Base-by-base conservation (phyloP, 202 grass and related monocot genomes). In the Brachypodium distachyon region DNA sequence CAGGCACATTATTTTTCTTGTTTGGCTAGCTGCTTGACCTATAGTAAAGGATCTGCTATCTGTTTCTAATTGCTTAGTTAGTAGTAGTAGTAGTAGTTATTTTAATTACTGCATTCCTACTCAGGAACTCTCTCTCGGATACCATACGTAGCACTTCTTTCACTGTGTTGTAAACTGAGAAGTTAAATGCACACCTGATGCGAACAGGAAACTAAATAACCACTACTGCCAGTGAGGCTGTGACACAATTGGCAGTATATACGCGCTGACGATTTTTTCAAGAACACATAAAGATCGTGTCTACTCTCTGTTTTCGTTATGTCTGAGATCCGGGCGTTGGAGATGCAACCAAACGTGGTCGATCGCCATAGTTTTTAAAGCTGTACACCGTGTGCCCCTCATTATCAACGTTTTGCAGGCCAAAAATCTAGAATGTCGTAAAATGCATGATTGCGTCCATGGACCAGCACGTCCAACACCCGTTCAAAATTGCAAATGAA, bases 321-420 rank as follows among this genome's bases (percentile, higher is more conserved):
- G 36, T n/a, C 27, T 5, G 5, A 51, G 55, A 43, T 4, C 11
- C 26, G n/a, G n/a, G 10, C 6, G 11, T 55, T 43, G 23, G 4
- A 8, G 46, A 67, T 54, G 14, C 19, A 34, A 21, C 39, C 29
- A 49, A 61, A 54, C 34, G 27, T 21, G 34, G 43, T 44, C 18
- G 54, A n/a, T 12, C 10, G 5, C 11, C 43, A 42, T 32, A 62
- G 38, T 13, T 61, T 13, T 25, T 36, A 7, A 48, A 5, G 28
- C 22, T 46, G 13, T 26, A 5, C 21, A n/a, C n/a, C n/a, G n/a
- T 0, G 31, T 13, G 19, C 4, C 16, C 59, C 38, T 23, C 4
- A 6, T 60, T n/a, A 10, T n/a, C 65, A 78, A 79, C 66, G 17
- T 85, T 68, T 73, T 79, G 19, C 56, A 63, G 53, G 12, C 41